Evolutionary conservation across 2,329 filamentous ascomycete species (phyloP).

Genomic region (Alternaria burnsii): DNA sequence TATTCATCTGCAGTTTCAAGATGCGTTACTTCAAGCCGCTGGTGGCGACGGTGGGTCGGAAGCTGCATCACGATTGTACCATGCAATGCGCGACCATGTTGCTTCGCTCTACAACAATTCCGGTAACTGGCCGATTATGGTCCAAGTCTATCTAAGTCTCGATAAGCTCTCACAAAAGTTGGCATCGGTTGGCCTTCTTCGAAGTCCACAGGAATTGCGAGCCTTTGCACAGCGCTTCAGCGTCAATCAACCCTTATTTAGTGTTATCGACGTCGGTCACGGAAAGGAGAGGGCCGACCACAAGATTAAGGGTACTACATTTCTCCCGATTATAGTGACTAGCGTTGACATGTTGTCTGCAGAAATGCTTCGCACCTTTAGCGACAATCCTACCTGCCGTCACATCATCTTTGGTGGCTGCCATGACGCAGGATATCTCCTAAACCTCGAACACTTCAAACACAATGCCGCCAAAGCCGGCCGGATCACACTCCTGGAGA

Average conservation of each 20-base stretch:
- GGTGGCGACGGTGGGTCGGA: constrained; percentile 56
- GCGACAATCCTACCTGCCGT: constrained; percentile 57
- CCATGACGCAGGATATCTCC: constrained; percentile 58
- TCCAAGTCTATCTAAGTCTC: constrained; percentile 58
- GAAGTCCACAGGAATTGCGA: constrained; percentile 50
- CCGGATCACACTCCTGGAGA: constrained; percentile 57
- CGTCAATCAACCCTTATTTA: constrained; percentile 56
- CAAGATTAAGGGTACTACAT: constrained; percentile 53
- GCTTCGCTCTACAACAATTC: constrained; percentile 52
- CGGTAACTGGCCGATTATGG: constrained; percentile 56
- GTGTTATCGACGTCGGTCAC: constrained; percentile 58
- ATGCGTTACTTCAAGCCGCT: constrained; percentile 53
- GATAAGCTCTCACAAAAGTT: constrained; percentile 57
- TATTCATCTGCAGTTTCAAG: constrained; percentile 50
- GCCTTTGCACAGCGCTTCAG: constrained; percentile 56
- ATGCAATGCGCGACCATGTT: constrained; percentile 55
- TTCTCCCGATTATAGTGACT: not conserved
- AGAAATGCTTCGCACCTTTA: constrained; percentile 58
- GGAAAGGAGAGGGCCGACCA: constrained; percentile 59
- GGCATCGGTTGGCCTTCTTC: constrained; percentile 52
- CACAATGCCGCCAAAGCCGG: constrained; percentile 49
- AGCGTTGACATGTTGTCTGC: constrained; percentile 15
- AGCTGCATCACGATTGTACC: constrained; percentile 55
- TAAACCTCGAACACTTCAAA: constrained; percentile 57
- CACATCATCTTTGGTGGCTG: constrained; percentile 60